Base-by-base conservation (phyloP, 805 yeast genomes). In the Candida tammaniensis region DNA sequence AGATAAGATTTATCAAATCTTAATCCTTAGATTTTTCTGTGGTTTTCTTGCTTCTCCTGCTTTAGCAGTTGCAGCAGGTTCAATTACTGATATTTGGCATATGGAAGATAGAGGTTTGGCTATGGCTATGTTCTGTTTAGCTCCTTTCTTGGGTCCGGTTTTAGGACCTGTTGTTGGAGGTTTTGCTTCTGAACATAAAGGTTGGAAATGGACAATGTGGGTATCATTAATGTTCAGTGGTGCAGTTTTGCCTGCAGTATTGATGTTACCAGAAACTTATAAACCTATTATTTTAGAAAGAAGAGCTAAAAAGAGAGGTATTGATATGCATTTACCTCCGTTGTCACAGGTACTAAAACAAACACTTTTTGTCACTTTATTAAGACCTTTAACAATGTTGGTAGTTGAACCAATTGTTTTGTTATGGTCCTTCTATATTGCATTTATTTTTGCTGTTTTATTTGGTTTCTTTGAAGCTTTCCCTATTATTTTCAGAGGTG, bases 21-120 rank as follows among this genome's bases (percentile, higher is more conserved):
- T 86, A 30, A 80, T 87, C 4, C 64, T 85, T 28, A 63, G 96
- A 47, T 83, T 84, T 51, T 75, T 87, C 48, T 67, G 82, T 14
- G 95, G 95, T 1, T 68, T 81, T 18, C 71, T 81, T 31, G 86
- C 93, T 1, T 79, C 89, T 1, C 94, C 93, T 3, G 87, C 89
- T 2, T 68, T 87, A 61, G 81, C 95, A 7, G 77, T 85, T 44
- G 91, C 87, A 9, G 87, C 89, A 34, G 96, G 95, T 43, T 80
- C 93, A 4, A 76, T 87, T 42, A 64, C 80, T 35, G 96, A 87
- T 59, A 59, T 86, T 30, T 87, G 89, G 80, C 72, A 68, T 14
- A 39, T 40, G 18, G 46, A 54, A 10, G 77, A 78, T 52, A 60
- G 79, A 51, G 83, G 87, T 11, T 47, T 80, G 4, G 88, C 94